Evolutionary conservation across 495 filamentous ascomycete species (phyloP).

Genomic region (Xylaria cubensis): DNA sequence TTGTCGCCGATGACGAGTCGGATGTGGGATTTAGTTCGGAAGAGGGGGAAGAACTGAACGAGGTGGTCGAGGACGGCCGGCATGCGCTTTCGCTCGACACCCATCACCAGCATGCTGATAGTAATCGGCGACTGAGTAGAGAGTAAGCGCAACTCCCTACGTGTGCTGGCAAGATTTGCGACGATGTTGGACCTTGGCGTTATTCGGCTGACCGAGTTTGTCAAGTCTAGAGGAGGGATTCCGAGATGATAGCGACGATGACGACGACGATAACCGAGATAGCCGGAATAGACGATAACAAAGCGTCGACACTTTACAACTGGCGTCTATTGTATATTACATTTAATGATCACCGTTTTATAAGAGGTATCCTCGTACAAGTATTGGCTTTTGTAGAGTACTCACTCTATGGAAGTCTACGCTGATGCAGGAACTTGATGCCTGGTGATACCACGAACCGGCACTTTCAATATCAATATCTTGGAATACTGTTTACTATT

Average conservation of each 20-base stretch:
- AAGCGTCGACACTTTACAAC: neutral
- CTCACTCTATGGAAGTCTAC: neutral
- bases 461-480: neutral
- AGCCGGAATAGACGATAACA: conserved; percentile 29
- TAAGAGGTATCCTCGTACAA: neutral
- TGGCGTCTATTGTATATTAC: conserved; percentile 1
- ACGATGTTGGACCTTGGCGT: conserved; percentile 1
- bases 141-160: conserved; percentile 54
- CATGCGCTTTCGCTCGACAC: conserved; percentile 67
- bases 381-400: neutral
- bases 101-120: conserved; percentile 58
- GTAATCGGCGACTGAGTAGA: conserved; percentile 70
- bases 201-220: conserved; percentile 31
- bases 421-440: neutral
- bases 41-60: conserved; percentile 66
- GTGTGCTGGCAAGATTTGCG: conserved; percentile 1
- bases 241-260: conserved; percentile 79
- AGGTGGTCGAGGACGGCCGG: conserved; percentile 72
- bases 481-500: neutral
- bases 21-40: conserved; percentile 57
- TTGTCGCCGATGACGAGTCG: conserved; percentile 47
- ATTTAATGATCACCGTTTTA: neutral
- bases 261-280: conserved; percentile 52
- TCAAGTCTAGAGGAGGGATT: conserved; percentile 75
- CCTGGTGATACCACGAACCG: neutral